Evolutionary conservation across 148 eudicot genomes (phyloP), one percentile per base, ranked within the genome.

Genomic region (Nyssa sinensis): DNA sequence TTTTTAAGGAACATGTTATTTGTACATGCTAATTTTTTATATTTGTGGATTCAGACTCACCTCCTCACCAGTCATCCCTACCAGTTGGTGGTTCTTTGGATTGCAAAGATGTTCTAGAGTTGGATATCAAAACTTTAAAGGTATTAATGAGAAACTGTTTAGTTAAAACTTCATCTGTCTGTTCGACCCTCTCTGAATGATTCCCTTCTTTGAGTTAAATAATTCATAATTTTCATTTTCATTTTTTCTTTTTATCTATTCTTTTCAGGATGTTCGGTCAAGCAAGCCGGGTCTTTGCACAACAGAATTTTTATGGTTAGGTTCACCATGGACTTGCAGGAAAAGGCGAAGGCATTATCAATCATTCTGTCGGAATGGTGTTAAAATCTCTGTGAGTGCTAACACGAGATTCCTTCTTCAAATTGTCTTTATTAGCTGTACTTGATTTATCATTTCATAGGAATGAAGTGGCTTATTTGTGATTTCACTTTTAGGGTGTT

Each of bases 311-410:
- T 23, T 35, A 23, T 94, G 98, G 97, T 12, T 90, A 55, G 95
- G 98, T 65, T 83, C 88, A 23, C 73, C 91, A 25, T 88, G 89
- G 93, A 83, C 74, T 29, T 88, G 91, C 75, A 90, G 80, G 74
- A 91, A 84, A 86, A 94, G 75, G 57, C 79, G 87, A 53, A 85
- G 34, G 67, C 98, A 94, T 67, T 94, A 86, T 76, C 75, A 77
- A 51, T 84, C 95, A 25, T 91, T 83, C 78, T 17, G 67, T 24
- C 90, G 89, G 19, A 90, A 85, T 77, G 97, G 98, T 65, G 73
- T 90, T 60, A 77, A 82, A 72, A 83, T 94, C 13, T 87, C 86
- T 67, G 97, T 92, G 68, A 79, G 89, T 71, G 14, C 59, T 71
- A 2, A 5, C 4, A 3, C 19, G 31, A 23, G 33, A n/a, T 33